Evolutionary conservation across 352 stramenopile genomes (phyloP), one percentile per base, ranked within the genome.

Genomic region (Phytophthora nicotianae): DNA sequence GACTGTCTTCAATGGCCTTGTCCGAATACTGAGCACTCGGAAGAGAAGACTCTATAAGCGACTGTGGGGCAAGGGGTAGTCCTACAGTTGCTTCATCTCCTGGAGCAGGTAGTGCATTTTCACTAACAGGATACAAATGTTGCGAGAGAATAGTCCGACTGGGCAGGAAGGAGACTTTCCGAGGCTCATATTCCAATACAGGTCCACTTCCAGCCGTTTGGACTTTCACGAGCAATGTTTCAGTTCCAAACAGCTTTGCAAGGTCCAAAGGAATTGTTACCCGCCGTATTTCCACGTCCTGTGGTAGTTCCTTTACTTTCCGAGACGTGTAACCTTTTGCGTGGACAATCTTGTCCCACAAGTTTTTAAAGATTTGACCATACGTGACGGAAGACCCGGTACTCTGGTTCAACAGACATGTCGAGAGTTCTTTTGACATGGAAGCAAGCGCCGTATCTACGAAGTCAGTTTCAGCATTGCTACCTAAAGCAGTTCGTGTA

Each of bases 121-220:
- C 37, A 23, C 29, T 62, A n/a, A 68, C 13, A 33, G 80, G 74
- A 47, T 75, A 81, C 4, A 88, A 75, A 45, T 89, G 80, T 40
- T 88, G 80, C 16, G 80, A 89, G 10, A 89, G 51, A 58, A 88
- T 62, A 24, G 65, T 87, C 37, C 77, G 60, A 41, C 68, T 87
- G 37, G 68, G 75, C 5, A 47, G 10, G 20, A 89, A 88, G 0
- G 65, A 70, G 26, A 86, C 57, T 33, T 49, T 75, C 9, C 24
- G 46, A 32, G 62, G 17, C 11, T 79, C 59, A 38, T 72, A 81
- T n/a, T 70, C 48, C 6, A 63, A 1, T 16, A 40, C 17, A 49
- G 32, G 19, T 48, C 71, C 68, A 2, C 6, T n/a, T 17, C 5
- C 40, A 52, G 46, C 5, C 16, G 61, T 71, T 6, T 58, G 46